A percentile compares a stretch with the other conserved stretches of the same genome.
Evolutionary conservation across 257 asterid species (phyloP).

Genomic region (Forsythia suspensa): DNA sequence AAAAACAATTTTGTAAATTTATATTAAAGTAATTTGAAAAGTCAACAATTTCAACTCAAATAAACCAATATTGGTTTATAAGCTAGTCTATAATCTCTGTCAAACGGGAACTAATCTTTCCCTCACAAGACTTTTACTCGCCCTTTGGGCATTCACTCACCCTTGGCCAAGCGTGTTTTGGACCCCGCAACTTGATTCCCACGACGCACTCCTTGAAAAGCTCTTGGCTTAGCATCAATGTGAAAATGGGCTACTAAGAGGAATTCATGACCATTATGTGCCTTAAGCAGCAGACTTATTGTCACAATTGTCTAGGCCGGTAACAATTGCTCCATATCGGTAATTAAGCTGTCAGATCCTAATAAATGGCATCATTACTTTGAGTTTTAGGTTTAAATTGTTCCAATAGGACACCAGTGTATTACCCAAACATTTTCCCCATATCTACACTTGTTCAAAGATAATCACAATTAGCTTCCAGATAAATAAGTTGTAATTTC

Average conservation of each 20-base stretch:
- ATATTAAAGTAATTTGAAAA: too few relatives aligned
- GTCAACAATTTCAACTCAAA: too few relatives aligned
- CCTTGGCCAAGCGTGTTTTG: not conserved
- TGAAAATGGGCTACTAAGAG: not conserved
- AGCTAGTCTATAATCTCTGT: too few relatives aligned
- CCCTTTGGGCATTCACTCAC: not conserved
- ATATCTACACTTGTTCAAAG: not conserved
- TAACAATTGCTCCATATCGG: not conserved
- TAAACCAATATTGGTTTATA: too few relatives aligned
- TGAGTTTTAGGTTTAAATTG: not conserved
- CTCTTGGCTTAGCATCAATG: not conserved
- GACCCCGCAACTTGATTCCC: not conserved
- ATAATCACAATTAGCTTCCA: not conserved
- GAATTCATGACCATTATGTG: not conserved
- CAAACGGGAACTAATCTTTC: not conserved
- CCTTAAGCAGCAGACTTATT: too few relatives aligned
- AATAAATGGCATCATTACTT: not conserved
- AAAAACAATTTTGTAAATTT: too few relatives aligned
- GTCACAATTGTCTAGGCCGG: not conserved
- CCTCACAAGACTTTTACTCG: not conserved
- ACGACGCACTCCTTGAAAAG: not conserved
- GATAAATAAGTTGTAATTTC: not conserved
- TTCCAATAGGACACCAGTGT: not conserved
- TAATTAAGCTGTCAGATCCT: not conserved
- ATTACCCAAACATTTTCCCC: not conserved